Evolutionary conservation across 2,329 filamentous ascomycete species (phyloP), one percentile per base, ranked within the genome.

Genomic region (Domatiomyces globalis): DNA sequence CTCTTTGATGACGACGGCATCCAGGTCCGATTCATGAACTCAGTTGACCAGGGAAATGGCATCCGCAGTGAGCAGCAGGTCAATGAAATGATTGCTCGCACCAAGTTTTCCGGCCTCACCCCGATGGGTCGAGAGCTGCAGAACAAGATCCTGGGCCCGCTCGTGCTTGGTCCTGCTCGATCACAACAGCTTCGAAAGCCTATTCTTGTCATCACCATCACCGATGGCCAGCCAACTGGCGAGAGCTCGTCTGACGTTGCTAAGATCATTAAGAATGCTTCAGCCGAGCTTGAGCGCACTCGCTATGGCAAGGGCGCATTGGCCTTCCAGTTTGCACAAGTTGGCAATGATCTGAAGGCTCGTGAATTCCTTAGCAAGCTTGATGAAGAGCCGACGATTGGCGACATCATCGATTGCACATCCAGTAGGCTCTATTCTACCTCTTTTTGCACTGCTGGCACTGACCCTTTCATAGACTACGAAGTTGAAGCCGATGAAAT

Each of bases 1-100:
- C 73, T 83, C n/a, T 85, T 85, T 60, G 81, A 85, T 56, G 71
- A 79, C 33, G 81, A 85, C 60, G 81, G 81, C 43, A 81, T 85
- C 55, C 76, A 76, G 25, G 68, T 84, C 42, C 79, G 81, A 45
- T 84, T 84, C 71, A 84, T 85, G 81, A 84, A 85, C 68, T 76
- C 76, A 10, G 69, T 73, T 19, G 65, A 69, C 58, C 67, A 61
- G 60, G 74, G 65, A 33, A 77, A 82, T 58, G 70, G 74, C 51
- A 78, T 84, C 56, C 73, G 71, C 44, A 75, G 63, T 49, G 74
- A 78, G 52, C 70, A 73, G 48, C 77, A 84, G 60, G 75, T 83
- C 43, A 71, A 79, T 49, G 68, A 72, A 50, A 69, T 84, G 49
- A 73, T 84, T 58, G 62, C 68, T 25, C 73, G 71, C 54, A 76